These are phyloP conservation scores for Nigrospora oryzae DNA, from an alignment of 2,329 filamentous ascomycete genomes.

Conservation along the genomic window DNA sequence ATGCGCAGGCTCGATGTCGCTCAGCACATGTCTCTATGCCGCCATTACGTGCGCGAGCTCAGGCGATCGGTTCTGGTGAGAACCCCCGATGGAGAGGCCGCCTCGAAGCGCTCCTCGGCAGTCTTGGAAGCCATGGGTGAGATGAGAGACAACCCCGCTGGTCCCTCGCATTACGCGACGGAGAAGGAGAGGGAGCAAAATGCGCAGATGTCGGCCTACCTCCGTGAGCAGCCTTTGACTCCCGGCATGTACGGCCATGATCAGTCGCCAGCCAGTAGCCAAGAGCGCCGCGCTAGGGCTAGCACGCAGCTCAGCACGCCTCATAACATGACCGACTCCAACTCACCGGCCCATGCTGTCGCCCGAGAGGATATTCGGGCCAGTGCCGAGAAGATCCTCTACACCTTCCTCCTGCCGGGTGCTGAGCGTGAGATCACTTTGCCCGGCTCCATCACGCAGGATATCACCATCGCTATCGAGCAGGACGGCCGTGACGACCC, in stretches of 20 bases:
- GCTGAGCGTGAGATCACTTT: conserved; percentile 94
- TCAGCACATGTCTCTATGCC: conserved; percentile 95
- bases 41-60: conserved; percentile 93
- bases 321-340: conserved; percentile 62
- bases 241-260: conserved; percentile 27
- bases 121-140: conserved; percentile 69
- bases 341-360: conserved; percentile 76
- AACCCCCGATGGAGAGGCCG: conserved; percentile 77
- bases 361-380: conserved; percentile 84
- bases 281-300: conserved; percentile 32
- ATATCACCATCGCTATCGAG: conserved; percentile 83
- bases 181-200: conserved; percentile 73
- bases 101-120: conserved; percentile 77
- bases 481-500: conserved; percentile 88
- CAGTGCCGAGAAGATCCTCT: conserved; percentile 97
- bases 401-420: conserved; percentile 90
- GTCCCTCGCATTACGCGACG: conserved; percentile 53
- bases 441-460: conserved; percentile 75
- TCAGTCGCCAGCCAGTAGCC: conserved; percentile 46
- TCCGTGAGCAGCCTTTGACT: conserved; percentile 56
- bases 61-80: conserved; percentile 87
- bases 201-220: conserved; percentile 82
- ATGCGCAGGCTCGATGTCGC: conserved; percentile 89
- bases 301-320: conserved; percentile 53
- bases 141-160: conserved; percentile 48